phyloP scores from a whole-genome alignment of 805 yeast genomes.

The Pachysolen tannophilus region DNA sequence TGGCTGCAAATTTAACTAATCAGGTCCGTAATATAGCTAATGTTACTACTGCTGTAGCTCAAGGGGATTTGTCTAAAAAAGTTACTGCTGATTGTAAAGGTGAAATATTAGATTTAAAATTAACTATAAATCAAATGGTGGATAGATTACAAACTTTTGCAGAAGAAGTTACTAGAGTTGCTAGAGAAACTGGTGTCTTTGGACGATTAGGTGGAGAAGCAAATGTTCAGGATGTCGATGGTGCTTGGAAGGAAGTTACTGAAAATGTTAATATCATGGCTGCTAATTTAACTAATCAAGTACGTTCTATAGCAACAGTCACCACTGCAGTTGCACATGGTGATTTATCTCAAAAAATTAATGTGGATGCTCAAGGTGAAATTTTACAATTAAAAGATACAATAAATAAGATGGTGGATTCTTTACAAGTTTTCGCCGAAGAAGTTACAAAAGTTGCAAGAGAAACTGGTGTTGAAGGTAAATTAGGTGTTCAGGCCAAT shows the following conservation, averaged over 20 bases:
- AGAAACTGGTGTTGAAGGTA: conserved; percentile 91
- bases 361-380: conserved; percentile 87
- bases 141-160: conserved; percentile 79
- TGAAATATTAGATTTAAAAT: conserved; percentile 69
- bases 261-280: conserved; percentile 90
- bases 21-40: conserved; percentile 85
- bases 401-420: conserved; percentile 89
- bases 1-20: conserved; percentile 82
- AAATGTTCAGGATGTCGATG: conserved; percentile 76
- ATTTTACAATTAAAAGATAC: conserved; percentile 79
- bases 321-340: conserved; percentile 92
- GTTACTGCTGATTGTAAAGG: conserved; percentile 85
- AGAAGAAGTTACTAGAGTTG: conserved; percentile 75
- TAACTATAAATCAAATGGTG: conserved; percentile 84
- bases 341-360: conserved; percentile 77
- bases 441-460: conserved; percentile 88
- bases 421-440: conserved; percentile 77
- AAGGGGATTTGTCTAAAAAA: conserved; percentile 73
- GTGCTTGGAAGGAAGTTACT: conserved; percentile 85
- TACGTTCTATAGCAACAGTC: conserved; percentile 81
- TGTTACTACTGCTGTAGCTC: conserved; percentile 82
- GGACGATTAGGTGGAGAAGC: conserved; percentile 91
- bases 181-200: conserved; percentile 78
- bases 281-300: conserved; percentile 77
- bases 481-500: conserved; percentile 86